Base-by-base conservation (phyloP, 2,329 filamentous ascomycete species). In the Mollisiaceae sp. region DNA sequence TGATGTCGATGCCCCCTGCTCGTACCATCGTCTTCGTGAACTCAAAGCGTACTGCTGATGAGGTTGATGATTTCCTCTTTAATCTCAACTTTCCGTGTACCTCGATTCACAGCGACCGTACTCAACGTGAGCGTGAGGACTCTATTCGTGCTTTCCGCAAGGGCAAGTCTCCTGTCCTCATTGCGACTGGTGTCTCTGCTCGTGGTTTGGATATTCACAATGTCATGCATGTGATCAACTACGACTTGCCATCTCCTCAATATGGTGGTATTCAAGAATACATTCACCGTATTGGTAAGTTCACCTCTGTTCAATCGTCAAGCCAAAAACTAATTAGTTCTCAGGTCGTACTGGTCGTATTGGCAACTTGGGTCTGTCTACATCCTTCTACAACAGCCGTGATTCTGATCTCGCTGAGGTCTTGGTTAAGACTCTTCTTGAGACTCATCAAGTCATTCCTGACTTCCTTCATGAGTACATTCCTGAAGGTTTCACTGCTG, bases 201-300 rank as follows among this genome's bases (percentile, higher is more conserved):
- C 93, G 95, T 72, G 95, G 95, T 8, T 89, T 97, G 39, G 94
- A 98, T 72, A 90, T 97, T 41, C 87, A 87, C 65, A 93, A 95
- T 70, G 90, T 98, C 6, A 88, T 89, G 81, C 93, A 97, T 69
- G 91, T 99, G 66, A 90, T 99, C 83, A 98, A 99, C 79, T 98
- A 89, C 72, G 94, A 98, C 67, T 82, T 98, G 1, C 94, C 94
- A 0, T 88, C 83, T 5, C 79, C 83, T 52, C 82, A 87, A 0
- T 85, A 94, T 71, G 93, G 93, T n/a, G 94, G 94, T 1, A 97
- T 97, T 63, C 89, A 92, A 58, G 95, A 98, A 77, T 99, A 98
- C 73, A 89, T 91, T 32, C 95, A 99, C 75, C 92, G 95, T 14
- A 98, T 98, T 75, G 95, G 91, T 92, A 86, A 79, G 83, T 75